phyloP scores from a whole-genome alignment of 371 early-diverging fungal species.

The Mortierella sp. region DNA sequence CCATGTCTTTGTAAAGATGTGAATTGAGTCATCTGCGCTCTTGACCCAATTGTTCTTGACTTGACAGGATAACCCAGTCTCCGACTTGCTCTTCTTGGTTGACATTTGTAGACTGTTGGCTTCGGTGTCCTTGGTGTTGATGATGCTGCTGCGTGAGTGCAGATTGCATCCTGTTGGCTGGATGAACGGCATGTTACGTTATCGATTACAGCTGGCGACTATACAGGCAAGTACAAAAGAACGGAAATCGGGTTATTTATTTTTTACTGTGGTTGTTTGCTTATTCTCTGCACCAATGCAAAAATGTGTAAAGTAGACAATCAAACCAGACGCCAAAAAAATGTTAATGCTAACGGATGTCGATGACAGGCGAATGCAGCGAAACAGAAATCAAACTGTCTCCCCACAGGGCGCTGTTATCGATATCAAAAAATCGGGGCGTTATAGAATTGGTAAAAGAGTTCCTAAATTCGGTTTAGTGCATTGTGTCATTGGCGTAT shows the following conservation, averaged over 20 bases:
- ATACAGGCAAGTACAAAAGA: background rate
- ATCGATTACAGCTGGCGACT: too few relatives aligned
- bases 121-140: constrained; percentile 3
- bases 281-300: too few relatives aligned
- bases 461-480: background rate
- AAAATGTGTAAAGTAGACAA: too few relatives aligned
- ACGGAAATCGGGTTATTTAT: background rate
- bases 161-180: constrained; percentile 37
- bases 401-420: too few relatives aligned
- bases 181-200: constrained; percentile 31
- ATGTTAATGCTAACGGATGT: background rate
- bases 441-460: background rate
- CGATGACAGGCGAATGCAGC: background rate
- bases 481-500: constrained; percentile 27
- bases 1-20: constrained; percentile 52
- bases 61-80: constrained; percentile 21
- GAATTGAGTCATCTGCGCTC: constrained; percentile 29
- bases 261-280: too few relatives aligned
- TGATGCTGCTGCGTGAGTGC: background rate
- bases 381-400: too few relatives aligned
- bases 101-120: too few relatives aligned
- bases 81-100: background rate
- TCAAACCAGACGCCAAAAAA: background rate
- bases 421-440: background rate
- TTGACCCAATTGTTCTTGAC: constrained; percentile 43